Evolutionary conservation across 345 rosid species (phyloP), one percentile per base, ranked within the genome.

Genomic region (Heritiera littoralis): DNA sequence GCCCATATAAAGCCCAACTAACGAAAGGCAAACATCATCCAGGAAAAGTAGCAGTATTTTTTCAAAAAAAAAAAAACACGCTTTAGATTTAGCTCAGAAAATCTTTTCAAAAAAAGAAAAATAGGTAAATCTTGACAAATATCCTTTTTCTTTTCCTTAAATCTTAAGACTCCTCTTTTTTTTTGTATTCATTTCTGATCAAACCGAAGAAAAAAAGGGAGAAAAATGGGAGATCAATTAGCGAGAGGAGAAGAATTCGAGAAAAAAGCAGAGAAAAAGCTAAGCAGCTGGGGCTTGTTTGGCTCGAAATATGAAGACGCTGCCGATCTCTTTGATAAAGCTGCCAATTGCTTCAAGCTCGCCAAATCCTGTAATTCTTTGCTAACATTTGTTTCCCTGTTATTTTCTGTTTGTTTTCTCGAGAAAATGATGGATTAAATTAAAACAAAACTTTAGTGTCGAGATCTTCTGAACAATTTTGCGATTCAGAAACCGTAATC

Each of bases 181-280:
- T 73, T 38, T 14, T 17, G 0, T 6, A 14, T 23, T 59, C 55
- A 41, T 49, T 71, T 71, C 20, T 71, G 13, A 30, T 71, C 59
- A 30, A 51, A 14, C 7, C 14, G 28, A 10, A 51, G 58, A 52
- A 60, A 9, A 23, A 8, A 8, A 9, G 48, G 51, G 7, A 3
- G 20, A 20, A 40, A 60, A 77, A 91, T 91, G 94, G 89, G 87
- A 38, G 95, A 91, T 83, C 93, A 89, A 35, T 20, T 84, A 14
- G 90, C 85, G 28, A 82, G 87, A 79, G 95, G 81, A 15, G 91
- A 89, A 48, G 95, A 91, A 10, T 88, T 81, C 81, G 93, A 90
- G 86, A 89, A 83, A 84, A 89, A 87, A 66, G 95, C 95, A 5
- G 95, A 92, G 84, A 92, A 90, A 81, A 91, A 91, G 82, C 88